Conservation (phyloP, 768 basidiomycete genomes). For the Calocybe gangraenosa region DNA sequence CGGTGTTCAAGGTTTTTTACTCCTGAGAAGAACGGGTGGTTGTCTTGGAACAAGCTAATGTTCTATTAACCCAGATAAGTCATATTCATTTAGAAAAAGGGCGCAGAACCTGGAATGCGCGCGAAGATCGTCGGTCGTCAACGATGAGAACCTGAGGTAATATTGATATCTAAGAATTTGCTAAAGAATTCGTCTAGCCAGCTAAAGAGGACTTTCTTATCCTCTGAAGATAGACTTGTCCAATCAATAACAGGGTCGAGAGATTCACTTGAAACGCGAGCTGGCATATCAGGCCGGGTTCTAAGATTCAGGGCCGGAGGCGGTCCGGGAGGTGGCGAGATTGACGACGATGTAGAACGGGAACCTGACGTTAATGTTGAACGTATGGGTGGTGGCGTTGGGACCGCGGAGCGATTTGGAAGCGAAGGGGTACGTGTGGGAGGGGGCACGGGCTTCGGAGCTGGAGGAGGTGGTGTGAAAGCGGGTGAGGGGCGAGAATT, state of each 20-base stretch:
- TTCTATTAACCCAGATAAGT: too few relatives aligned
- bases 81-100: too few relatives aligned
- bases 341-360: constrained; percentile 14
- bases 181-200: constrained; percentile 85
- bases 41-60: too few relatives aligned
- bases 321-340: constrained; percentile 26
- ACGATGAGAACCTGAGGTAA: constrained; percentile 4
- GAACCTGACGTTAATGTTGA: constrained; percentile 1
- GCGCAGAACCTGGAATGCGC: too few relatives aligned
- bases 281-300: constrained; percentile 25
- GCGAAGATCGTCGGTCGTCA: too few relatives aligned
- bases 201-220: constrained; percentile 68
- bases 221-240: constrained; percentile 59
- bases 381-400: constrained; percentile 15
- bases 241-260: constrained; percentile 49
- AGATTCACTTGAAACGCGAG: constrained; percentile 6
- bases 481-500: constrained; percentile 24
- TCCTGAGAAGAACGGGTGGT: too few relatives aligned
- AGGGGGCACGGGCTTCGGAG: constrained; percentile 7
- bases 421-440: constrained; percentile 11
- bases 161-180: constrained; percentile 30
- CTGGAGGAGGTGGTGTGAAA: constrained; percentile 18
- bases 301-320: constrained; percentile 27
- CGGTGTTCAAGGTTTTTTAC: too few relatives aligned
- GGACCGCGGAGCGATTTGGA: constrained; percentile 12